These are phyloP conservation scores for Parachlorella kessleri DNA, from an alignment of 139 green algal genomes.

Conservation along the genomic window DNA sequence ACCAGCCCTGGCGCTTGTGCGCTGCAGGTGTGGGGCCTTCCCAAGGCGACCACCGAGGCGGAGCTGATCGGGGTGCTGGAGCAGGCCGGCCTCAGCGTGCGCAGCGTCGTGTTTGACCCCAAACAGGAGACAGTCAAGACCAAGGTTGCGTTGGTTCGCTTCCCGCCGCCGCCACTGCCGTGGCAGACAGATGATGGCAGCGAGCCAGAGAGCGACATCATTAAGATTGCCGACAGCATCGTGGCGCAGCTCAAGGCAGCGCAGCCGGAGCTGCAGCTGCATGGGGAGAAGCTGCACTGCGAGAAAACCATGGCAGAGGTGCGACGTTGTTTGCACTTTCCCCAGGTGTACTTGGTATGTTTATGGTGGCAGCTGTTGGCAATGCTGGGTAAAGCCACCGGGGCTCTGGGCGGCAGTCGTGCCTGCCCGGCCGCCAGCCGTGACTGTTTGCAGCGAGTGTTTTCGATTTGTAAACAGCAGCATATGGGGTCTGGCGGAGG, in stretches of 20 bases:
- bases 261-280: slow-evolving; percentile 25
- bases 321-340: no score
- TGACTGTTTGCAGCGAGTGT: no score
- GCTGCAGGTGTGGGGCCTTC: slow-evolving; percentile 42
- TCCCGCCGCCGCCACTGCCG: slow-evolving; percentile 36
- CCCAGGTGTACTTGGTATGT: no score
- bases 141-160: slow-evolving; percentile 43
- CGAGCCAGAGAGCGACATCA: slow-evolving; percentile 22
- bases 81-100: slow-evolving; percentile 24
- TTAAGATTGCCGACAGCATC: slow-evolving; percentile 37
- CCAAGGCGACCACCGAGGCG: slow-evolving; percentile 26
- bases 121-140: slow-evolving; percentile 7
- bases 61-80: slow-evolving; percentile 47
- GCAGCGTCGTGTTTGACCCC: slow-evolving; percentile 50
- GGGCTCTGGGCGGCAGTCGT: no score
- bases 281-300: not conserved
- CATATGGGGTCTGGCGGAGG: no score
- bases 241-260: slow-evolving; percentile 37
- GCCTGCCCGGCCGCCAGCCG: no score
- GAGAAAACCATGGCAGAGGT: slow-evolving; percentile 24
- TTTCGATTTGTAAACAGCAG: no score
- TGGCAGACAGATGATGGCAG: not conserved
- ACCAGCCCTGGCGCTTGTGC: no score
- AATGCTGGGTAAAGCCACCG: no score
- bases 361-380: no score